Percentiles rank a stretch among this genome's conserved stretches.
These are phyloP conservation scores for Cochlearia excelsa DNA, from an alignment of 345 rosid genomes.

Conservation along the genomic window DNA sequence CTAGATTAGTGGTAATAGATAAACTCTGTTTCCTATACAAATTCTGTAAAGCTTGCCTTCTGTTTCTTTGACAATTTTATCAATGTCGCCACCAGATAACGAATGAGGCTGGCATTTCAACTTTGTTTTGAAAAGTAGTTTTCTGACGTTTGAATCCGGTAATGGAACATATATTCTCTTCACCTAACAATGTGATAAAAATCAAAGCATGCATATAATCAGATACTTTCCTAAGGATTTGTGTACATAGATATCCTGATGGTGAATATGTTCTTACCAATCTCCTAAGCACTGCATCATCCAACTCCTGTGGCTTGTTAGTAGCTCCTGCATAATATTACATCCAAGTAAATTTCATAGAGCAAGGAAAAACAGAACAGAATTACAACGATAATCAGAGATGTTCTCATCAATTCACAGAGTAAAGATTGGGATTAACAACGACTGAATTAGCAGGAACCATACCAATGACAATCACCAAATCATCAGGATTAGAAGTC, in stretches of 20 bases:
- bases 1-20: neutral
- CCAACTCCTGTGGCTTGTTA: conserved; percentile 95
- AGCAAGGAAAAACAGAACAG: neutral
- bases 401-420: neutral
- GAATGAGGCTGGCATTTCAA: conserved; percentile 80
- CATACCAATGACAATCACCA: conserved; percentile 87
- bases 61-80: conserved; percentile 72
- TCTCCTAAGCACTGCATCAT: conserved; percentile 95
- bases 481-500: conserved; percentile 76
- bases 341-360: neutral
- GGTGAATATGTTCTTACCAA: conserved; percentile 50
- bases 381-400: neutral
- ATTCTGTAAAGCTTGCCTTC: conserved; percentile 51
- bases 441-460: neutral
- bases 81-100: conserved; percentile 71
- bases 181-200: conserved; percentile 42
- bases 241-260: conserved; percentile 3
- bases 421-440: neutral
- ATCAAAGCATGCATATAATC: neutral
- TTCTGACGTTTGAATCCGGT: conserved; percentile 74
- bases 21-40: neutral
- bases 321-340: conserved; percentile 75
- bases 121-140: conserved; percentile 63
- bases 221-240: neutral
- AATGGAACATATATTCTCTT: conserved; percentile 91